Evolutionary conservation across 257 asterid genomes (phyloP).

Genomic region (Nicotiana undulata): DNA sequence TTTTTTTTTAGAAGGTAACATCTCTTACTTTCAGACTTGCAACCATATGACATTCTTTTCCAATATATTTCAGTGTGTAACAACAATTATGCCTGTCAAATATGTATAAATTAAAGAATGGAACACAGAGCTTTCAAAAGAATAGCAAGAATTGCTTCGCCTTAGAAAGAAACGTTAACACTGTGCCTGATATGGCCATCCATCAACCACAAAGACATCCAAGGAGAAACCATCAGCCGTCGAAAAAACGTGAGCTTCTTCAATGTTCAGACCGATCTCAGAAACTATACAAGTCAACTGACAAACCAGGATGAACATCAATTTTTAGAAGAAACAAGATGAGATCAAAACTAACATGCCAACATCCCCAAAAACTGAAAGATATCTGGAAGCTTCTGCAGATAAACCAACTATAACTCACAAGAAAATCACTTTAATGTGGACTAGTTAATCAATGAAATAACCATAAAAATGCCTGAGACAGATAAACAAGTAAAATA

Average conservation of each 20-base stretch:
- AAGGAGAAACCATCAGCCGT: constrained; percentile 45
- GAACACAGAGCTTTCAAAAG: background rate
- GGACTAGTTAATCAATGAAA: background rate
- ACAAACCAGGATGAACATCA: background rate
- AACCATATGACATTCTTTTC: background rate
- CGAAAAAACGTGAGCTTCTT: constrained; percentile 46
- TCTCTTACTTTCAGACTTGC: background rate
- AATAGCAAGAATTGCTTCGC: background rate
- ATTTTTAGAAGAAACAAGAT: background rate
- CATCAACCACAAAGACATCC: constrained; percentile 42
- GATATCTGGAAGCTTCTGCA: background rate
- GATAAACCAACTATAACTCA: background rate
- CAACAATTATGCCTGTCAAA: background rate
- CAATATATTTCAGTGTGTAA: background rate
- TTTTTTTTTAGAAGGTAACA: too few species aligned
- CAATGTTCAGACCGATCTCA: constrained; percentile 44
- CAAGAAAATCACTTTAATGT: background rate
- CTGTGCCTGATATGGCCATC: constrained; percentile 40
- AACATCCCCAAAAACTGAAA: background rate
- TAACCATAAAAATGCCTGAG: background rate
- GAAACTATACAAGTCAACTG: constrained; percentile 40
- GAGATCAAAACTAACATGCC: background rate
- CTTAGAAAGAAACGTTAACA: background rate
- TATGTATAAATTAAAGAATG: background rate
- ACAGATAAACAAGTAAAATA: background rate